Evolutionary conservation across 257 asterid genomes (phyloP).

Genomic region (Gentiana straminea): DNA sequence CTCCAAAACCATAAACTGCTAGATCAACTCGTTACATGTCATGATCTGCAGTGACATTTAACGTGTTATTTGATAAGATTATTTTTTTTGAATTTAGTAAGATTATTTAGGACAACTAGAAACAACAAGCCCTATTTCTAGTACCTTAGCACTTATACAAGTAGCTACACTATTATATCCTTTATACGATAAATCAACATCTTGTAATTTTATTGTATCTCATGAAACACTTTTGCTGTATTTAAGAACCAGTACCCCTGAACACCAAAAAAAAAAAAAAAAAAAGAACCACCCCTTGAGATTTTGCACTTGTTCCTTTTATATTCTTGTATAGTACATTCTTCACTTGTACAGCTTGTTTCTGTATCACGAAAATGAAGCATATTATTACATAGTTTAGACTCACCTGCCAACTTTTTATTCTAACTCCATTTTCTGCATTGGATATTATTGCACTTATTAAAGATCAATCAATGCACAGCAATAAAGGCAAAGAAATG

Average conservation of each 20-base stretch:
- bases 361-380: slow-evolving; percentile 28
- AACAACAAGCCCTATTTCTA: slow-evolving; percentile 7
- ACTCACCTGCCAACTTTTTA: slow-evolving; percentile 90
- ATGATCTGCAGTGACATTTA: too few species aligned
- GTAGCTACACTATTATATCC: slow-evolving; percentile 13
- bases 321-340: slow-evolving; percentile 41
- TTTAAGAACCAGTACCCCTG: too few species aligned
- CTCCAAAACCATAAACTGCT: too few species aligned
- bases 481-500: too few species aligned
- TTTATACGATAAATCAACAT: slow-evolving; percentile 28
- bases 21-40: too few species aligned
- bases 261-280: too few species aligned
- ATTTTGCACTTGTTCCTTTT: background rate
- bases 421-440: slow-evolving; percentile 84
- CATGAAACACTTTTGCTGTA: too few species aligned
- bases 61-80: too few species aligned
- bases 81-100: too few species aligned
- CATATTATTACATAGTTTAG: background rate
- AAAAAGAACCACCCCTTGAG: too few species aligned
- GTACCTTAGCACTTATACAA: slow-evolving; percentile 13
- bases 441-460: slow-evolving; percentile 44
- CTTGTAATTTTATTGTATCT: slow-evolving; percentile 9
- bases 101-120: slow-evolving; percentile 1
- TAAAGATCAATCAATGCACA: too few species aligned
- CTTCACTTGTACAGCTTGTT: slow-evolving; percentile 24